Conservation (phyloP, 2,329 filamentous ascomycete genomes). For the Alternaria longipes region DNA sequence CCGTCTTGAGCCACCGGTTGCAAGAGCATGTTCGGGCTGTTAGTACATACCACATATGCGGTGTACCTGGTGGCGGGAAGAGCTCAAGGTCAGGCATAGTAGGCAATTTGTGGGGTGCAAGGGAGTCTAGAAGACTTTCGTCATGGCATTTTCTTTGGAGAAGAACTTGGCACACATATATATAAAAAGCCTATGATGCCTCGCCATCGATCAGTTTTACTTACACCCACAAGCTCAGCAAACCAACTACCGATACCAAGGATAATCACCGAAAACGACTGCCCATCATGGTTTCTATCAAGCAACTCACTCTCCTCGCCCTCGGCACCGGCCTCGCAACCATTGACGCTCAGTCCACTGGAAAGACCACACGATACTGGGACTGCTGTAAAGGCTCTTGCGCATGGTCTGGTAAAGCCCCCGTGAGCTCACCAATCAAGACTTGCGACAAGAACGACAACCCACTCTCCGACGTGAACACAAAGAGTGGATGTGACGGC, state of each 20-base stretch:
- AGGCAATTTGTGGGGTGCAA: constrained; percentile 12
- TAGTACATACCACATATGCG: constrained; percentile 1
- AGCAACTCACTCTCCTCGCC: constrained; percentile 39
- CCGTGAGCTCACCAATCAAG: constrained; percentile 61
- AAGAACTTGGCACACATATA: constrained; percentile 11
- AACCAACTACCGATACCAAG: background rate
- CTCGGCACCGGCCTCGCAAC: constrained; percentile 37
- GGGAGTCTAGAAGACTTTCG: constrained; percentile 1
- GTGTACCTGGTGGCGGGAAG: background rate
- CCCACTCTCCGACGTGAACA: constrained; percentile 62
- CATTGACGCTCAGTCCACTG: constrained; percentile 40
- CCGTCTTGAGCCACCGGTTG: constrained; percentile 17
- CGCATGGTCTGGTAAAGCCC: constrained; percentile 66
- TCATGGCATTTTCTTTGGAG: background rate
- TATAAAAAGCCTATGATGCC: background rate
- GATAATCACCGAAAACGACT: background rate
- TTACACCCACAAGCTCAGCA: background rate
- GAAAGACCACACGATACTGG: constrained; percentile 51
- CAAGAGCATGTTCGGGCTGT: constrained; percentile 10
- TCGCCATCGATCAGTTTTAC: background rate
- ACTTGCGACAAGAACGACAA: constrained; percentile 67
- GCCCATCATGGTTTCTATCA: constrained; percentile 39
- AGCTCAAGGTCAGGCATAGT: background rate
- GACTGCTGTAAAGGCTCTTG: constrained; percentile 78
- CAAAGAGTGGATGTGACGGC: constrained; percentile 62